Evolutionary conservation across 441 rosid species (phyloP).

Genomic region (Gossypium davidsonii): DNA sequence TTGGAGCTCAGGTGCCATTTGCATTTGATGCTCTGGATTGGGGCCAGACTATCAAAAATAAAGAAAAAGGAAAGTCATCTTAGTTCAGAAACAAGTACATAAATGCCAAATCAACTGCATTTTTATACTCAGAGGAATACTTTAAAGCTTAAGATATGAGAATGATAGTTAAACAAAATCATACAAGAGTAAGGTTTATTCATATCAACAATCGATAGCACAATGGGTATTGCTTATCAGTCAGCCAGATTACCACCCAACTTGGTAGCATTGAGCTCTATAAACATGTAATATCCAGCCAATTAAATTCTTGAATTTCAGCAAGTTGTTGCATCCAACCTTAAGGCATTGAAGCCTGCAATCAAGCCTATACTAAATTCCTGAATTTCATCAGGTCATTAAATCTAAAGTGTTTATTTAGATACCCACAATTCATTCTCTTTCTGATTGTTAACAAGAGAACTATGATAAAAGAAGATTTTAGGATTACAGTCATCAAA

Average conservation of each 20-base stretch:
- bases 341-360: not conserved
- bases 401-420: not conserved
- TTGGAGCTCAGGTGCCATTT: constrained; percentile 55
- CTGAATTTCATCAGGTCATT: not conserved
- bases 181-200: not conserved
- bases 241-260: not conserved
- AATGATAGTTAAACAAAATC: not conserved
- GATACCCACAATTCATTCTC: constrained; percentile 3
- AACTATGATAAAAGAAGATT: not conserved
- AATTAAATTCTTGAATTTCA: not conserved
- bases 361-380: not conserved
- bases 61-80: not conserved
- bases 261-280: not conserved
- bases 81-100: not conserved
- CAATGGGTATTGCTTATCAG: not conserved
- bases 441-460: not conserved
- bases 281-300: not conserved
- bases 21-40: constrained; percentile 53
- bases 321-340: not conserved
- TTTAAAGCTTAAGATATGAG: not conserved
- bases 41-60: constrained; percentile 40
- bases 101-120: constrained; percentile 3
- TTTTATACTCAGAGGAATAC: not conserved
- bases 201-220: constrained; percentile 4
- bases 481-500: not conserved